Evolutionary conservation across 2,329 filamentous ascomycete species (phyloP).

Genomic region (Verticillium klebahnii): DNA sequence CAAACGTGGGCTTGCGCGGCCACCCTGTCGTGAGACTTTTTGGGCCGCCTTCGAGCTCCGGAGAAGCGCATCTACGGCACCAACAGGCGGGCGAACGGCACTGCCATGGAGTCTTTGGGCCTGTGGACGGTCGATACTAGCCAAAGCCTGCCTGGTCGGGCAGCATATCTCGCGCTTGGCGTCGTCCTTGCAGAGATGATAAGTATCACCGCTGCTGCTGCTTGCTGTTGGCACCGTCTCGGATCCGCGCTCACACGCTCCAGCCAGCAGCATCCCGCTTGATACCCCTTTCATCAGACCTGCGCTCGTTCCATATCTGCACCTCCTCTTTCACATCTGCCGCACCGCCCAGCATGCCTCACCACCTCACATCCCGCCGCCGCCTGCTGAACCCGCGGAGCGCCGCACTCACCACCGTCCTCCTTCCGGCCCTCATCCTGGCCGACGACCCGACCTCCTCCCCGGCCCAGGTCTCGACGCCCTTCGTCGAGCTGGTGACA

Average conservation of each 20-base stretch:
- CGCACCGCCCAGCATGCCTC: neutral
- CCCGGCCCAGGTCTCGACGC: constrained; percentile 9
- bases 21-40: neutral
- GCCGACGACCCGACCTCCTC: constrained; percentile 9
- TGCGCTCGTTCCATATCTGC: neutral
- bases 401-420: neutral
- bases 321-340: neutral
- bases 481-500: constrained; percentile 26
- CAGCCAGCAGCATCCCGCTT: no score
- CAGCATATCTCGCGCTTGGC: no score
- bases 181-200: no score
- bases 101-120: neutral
- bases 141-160: no score
- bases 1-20: neutral
- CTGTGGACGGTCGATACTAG: neutral
- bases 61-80: neutral
- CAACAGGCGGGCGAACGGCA: neutral
- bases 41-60: neutral
- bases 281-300: neutral
- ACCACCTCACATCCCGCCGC: neutral
- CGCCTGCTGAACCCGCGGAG: neutral
- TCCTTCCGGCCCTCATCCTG: neutral
- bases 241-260: no score
- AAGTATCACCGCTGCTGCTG: no score
- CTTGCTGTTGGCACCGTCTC: no score